phyloP scores from a whole-genome alignment of 129 eudicot species.

The Rutidosis leptorrhynchoides region DNA sequence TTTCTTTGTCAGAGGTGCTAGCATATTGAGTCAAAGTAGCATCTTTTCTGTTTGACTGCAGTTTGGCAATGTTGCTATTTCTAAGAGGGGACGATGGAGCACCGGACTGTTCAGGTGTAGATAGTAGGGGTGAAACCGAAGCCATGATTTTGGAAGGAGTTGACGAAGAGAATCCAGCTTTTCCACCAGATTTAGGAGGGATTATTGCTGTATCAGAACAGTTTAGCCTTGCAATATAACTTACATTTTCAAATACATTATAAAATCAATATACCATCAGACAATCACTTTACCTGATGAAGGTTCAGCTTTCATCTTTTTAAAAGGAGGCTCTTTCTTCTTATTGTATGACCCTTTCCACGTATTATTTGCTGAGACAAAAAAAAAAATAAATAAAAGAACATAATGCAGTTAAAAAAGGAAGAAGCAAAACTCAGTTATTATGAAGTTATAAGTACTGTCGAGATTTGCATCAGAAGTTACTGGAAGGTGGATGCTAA shows the following conservation, averaged over 20 bases:
- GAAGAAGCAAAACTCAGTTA: not conserved
- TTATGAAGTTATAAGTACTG: not conserved
- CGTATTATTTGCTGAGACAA: conserved; percentile 56
- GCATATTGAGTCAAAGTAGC: conserved; percentile 37
- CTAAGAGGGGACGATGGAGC: conserved; percentile 58
- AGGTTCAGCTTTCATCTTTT: conserved; percentile 70
- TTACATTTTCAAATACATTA: conserved; percentile 4
- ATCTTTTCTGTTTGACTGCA: conserved; percentile 41
- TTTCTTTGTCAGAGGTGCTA: no score
- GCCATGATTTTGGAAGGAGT: conserved; percentile 58
- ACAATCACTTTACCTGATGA: conserved; percentile 51
- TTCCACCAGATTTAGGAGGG: conserved; percentile 61
- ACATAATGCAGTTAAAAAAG: not conserved
- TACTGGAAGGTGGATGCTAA: not conserved
- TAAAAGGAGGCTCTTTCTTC: conserved; percentile 77
- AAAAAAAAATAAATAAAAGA: conserved; percentile 3
- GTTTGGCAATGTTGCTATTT: conserved; percentile 48
- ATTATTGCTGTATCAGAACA: conserved; percentile 40
- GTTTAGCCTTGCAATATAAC: not conserved
- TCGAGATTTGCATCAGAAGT: not conserved
- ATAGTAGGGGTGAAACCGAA: conserved; percentile 69
- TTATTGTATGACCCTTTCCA: conserved; percentile 69
- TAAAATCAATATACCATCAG: conserved; percentile 6
- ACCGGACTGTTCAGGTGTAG: conserved; percentile 57
- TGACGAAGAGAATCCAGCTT: conserved; percentile 53